phyloP scores from a whole-genome alignment of 1,284 basidiomycete genomes.

The Boletus semigastroideus region DNA sequence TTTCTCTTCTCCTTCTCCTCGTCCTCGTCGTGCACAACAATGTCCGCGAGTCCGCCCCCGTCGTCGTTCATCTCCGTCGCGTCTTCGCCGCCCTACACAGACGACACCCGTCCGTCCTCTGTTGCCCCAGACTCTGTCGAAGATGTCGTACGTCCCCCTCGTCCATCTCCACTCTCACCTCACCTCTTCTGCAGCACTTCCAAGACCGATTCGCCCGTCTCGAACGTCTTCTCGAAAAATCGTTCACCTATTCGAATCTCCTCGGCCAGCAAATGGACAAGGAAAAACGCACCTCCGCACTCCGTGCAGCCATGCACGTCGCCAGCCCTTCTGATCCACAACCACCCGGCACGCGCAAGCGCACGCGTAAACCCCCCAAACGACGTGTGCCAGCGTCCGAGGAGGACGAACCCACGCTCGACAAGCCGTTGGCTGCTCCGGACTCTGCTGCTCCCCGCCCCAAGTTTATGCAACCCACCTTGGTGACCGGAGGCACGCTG shows the following conservation, averaged over 20 bases:
- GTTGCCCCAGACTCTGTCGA: slow-evolving; percentile 7
- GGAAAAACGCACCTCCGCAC: slow-evolving; percentile 40
- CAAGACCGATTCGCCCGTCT: slow-evolving; percentile 50
- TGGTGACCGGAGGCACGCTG: slow-evolving; percentile 83
- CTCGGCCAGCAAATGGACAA: slow-evolving; percentile 64
- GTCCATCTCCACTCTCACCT: background rate
- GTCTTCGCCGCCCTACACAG: slow-evolving; percentile 28
- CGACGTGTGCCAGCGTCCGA: slow-evolving; percentile 35
- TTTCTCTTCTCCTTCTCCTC: background rate
- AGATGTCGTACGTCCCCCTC: slow-evolving; percentile 18
- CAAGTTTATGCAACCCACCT: slow-evolving; percentile 67
- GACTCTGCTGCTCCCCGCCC: slow-evolving; percentile 24
- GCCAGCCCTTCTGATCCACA: too few relatives aligned
- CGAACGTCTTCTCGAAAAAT: slow-evolving; percentile 60
- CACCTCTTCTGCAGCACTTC: too few relatives aligned
- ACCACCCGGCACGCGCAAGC: slow-evolving; percentile 14
- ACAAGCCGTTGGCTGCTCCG: slow-evolving; percentile 18
- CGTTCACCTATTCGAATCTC: slow-evolving; percentile 58
- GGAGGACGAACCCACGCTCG: slow-evolving; percentile 25
- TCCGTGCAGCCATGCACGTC: slow-evolving; percentile 38
- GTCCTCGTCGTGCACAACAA: slow-evolving; percentile 2
- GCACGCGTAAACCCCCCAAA: slow-evolving; percentile 32
- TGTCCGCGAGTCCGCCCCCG: slow-evolving; percentile 27
- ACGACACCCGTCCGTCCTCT: slow-evolving; percentile 17
- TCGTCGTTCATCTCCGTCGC: slow-evolving; percentile 26